Base-by-base conservation (phyloP, 768 basidiomycete species). In the Lentinula sp. region DNA sequence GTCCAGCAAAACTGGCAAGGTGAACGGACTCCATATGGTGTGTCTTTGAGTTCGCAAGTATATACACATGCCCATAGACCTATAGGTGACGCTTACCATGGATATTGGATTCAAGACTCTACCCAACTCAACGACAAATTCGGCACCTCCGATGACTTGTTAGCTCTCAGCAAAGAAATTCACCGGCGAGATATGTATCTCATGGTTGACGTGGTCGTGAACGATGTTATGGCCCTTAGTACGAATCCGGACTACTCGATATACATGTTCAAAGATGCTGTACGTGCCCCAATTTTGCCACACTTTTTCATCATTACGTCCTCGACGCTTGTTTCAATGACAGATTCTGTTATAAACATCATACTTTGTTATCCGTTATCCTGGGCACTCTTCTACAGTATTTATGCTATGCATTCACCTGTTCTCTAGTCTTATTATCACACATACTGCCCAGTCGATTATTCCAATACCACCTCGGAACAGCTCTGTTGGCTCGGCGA, bases 401-500 rank as follows among this genome's bases (percentile, higher is more conserved):
- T 54, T 13, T 35, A 35, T 35, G 6, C 51, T 43, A 62, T 6
- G 13, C 6, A 6, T 16, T 48, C 18, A 20, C n/a, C 5, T 61
- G 50, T 61, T 53, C 28, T 61, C 32, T 62, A 88, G 81, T 80
- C 84, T 0, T 79, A 84, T 63, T 93, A 88, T 70, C 93, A 94
- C 70, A 79, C 86, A 0, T 93, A 91, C 72, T 93, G 91, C 68
- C 77, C 82, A 15, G 81, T 95, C 41, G 78, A 87, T 60, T 93
- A 81, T 79, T 76, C 75, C 35, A 91, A 94, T 68, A 72, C 76
- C 39, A 88, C 85, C 4, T 85, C 86, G 63, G 81, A 88, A 67
- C 83, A 93, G 72, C 69, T 81, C 43, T 93, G 93, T 72, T 95
- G 93, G 92, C 75, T 95, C 16, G 93, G 93, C 2, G 91, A 95